These are phyloP conservation scores for Passiflora organensis DNA, from an alignment of 345 rosid genomes.

Conservation along the genomic window DNA sequence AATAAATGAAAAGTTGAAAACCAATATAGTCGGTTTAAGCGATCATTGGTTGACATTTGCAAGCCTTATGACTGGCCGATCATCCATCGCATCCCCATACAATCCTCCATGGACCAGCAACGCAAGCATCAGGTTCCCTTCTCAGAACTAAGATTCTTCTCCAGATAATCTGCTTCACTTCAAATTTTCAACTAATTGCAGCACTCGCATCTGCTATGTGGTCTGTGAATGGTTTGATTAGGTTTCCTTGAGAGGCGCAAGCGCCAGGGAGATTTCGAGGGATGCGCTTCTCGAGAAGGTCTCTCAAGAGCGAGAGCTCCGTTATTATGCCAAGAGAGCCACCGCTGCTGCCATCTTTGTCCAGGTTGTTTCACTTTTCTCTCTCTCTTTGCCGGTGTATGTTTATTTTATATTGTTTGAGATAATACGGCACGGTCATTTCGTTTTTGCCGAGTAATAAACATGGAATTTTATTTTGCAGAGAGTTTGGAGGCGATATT, in stretches of 20 bases:
- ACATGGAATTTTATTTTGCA: conserved; percentile 9
- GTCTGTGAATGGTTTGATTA: no score
- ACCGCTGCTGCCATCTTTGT: conserved; percentile 54
- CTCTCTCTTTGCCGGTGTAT: background rate
- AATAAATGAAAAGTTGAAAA: no score
- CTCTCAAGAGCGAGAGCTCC: conserved; percentile 74
- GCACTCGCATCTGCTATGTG: no score
- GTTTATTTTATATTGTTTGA: no score
- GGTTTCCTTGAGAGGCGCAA: conserved; percentile 95
- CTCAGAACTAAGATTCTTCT: conserved; percentile 2
- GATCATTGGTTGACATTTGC: no score
- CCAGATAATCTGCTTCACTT: no score
- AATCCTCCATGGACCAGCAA: conserved; percentile 50
- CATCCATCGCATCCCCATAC: background rate
- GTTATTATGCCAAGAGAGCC: conserved; percentile 69
- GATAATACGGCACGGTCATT: no score
- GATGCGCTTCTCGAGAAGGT: conserved; percentile 89
- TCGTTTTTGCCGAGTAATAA: no score
- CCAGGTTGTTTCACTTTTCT: conserved; percentile 43
- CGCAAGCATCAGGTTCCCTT: conserved; percentile 63
- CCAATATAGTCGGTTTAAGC: no score
- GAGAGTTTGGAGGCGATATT: conserved; percentile 78
- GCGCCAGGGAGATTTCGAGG: conserved; percentile 78
- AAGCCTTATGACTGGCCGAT: no score
- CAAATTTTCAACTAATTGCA: no score